phyloP scores from a whole-genome alignment of 495 filamentous ascomycete genomes.

The Penicillium argentinense region DNA sequence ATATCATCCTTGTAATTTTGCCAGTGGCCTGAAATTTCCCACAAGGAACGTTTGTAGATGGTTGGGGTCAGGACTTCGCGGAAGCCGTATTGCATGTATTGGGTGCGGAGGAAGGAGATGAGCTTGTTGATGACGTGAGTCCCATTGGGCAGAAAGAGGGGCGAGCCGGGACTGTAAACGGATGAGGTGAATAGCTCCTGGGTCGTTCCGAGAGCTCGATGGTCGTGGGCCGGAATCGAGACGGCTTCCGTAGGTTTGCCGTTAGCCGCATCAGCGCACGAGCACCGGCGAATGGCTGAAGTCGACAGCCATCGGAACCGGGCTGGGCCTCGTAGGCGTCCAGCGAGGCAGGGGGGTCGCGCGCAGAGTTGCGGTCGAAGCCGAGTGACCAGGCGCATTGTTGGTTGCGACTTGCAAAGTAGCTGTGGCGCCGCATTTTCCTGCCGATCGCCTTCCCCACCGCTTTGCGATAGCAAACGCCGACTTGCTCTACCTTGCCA shows the following conservation, averaged over 20 bases:
- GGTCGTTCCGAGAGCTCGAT: slow-evolving; percentile 66
- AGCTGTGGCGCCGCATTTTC: slow-evolving; percentile 9
- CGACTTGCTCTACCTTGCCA: too few relatives aligned
- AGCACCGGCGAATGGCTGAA: slow-evolving; percentile 33
- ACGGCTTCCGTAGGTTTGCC: slow-evolving; percentile 20
- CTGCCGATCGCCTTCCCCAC: slow-evolving; percentile 23
- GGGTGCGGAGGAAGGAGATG: slow-evolving; percentile 77
- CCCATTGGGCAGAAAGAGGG: slow-evolving; percentile 84
- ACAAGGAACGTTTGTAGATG: slow-evolving; percentile 89
- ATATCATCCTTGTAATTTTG: slow-evolving; percentile 94
- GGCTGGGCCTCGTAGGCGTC: slow-evolving; percentile 3
- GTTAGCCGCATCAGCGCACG: slow-evolving; percentile 37
- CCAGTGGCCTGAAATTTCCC: slow-evolving; percentile 88
- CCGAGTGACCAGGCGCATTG: slow-evolving; percentile 29
- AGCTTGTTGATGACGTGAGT: slow-evolving; percentile 86
- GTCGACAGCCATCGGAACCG: slow-evolving; percentile 36
- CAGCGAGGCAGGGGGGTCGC: slow-evolving; percentile 4
- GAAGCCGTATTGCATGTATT: slow-evolving; percentile 86
- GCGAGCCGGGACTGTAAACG: slow-evolving; percentile 80
- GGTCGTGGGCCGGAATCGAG: slow-evolving; percentile 49
- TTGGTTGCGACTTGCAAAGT: slow-evolving; percentile 9
- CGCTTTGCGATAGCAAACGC: slow-evolving; percentile 27
- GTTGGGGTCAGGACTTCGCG: slow-evolving; percentile 90
- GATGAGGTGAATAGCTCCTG: slow-evolving; percentile 81
- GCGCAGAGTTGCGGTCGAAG: slow-evolving; percentile 18